Conservation (phyloP, 345 rosid genomes). For the Arabis hirsuta region DNA sequence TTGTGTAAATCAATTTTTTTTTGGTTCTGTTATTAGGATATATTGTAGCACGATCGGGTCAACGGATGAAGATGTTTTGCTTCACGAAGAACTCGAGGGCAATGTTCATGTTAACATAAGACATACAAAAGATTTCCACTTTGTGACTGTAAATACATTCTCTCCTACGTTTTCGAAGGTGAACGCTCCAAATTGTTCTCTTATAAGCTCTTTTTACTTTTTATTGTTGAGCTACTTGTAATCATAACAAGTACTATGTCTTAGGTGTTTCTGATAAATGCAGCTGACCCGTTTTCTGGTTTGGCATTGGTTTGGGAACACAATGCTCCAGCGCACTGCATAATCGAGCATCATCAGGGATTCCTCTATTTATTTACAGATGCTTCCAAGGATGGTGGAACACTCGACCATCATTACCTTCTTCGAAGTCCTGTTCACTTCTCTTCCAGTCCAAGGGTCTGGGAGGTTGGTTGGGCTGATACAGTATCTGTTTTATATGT, state of each 20-base stretch:
- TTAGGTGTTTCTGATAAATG: slow-evolving; percentile 94
- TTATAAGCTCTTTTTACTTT: neutral
- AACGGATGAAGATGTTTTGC: slow-evolving; percentile 82
- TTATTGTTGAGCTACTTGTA: slow-evolving; percentile 13
- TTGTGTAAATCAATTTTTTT: slow-evolving; percentile 3
- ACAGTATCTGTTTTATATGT: neutral
- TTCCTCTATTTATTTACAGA: slow-evolving; percentile 83
- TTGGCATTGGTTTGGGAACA: slow-evolving; percentile 83
- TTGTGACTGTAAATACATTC: slow-evolving; percentile 70
- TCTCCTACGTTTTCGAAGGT: slow-evolving; percentile 84
- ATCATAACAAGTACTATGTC: slow-evolving; percentile 47
- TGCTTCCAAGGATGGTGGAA: slow-evolving; percentile 66
- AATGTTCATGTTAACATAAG: slow-evolving; percentile 69
- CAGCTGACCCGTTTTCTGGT: slow-evolving; percentile 87
- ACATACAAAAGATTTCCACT: slow-evolving; percentile 83
- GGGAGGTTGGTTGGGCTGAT: slow-evolving; percentile 72
- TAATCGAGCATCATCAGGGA: slow-evolving; percentile 91
- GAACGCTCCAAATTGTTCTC: slow-evolving; percentile 26
- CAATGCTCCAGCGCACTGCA: slow-evolving; percentile 78
- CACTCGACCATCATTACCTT: slow-evolving; percentile 78
- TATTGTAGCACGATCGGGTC: slow-evolving; percentile 91
- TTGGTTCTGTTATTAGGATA: slow-evolving; percentile 49
- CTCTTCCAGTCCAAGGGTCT: slow-evolving; percentile 57
- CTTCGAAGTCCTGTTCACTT: slow-evolving; percentile 59
- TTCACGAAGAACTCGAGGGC: slow-evolving; percentile 74